These are phyloP conservation scores for Talaromyces sp. DNA, from an alignment of 2,329 filamentous ascomycete species.

Conservation along the genomic window DNA sequence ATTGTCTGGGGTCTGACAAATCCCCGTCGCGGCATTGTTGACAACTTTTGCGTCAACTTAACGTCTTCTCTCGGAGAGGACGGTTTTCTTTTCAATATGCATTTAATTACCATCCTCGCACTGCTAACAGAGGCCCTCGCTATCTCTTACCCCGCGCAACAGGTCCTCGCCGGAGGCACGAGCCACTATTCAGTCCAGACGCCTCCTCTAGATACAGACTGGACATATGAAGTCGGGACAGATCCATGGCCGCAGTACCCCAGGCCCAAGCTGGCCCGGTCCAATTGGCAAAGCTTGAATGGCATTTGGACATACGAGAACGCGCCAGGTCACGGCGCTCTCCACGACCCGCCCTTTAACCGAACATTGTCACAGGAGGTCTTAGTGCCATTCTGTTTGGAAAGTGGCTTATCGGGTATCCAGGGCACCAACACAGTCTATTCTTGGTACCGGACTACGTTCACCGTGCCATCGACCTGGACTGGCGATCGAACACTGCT, in stretches of 20 bases:
- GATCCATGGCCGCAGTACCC: slow-evolving; percentile 47
- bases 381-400: slow-evolving; percentile 49
- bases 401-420: slow-evolving; percentile 49
- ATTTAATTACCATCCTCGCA: background rate
- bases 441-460: slow-evolving; percentile 46
- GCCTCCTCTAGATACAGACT: slow-evolving; percentile 39
- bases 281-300: slow-evolving; percentile 45
- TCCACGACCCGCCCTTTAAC: slow-evolving; percentile 40
- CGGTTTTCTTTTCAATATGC: background rate
- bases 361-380: slow-evolving; percentile 40
- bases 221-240: slow-evolving; percentile 43
- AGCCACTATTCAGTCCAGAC: slow-evolving; percentile 30
- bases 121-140: background rate
- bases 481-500: slow-evolving; percentile 24
- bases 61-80: background rate
- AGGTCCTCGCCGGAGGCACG: background rate
- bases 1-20: background rate
- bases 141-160: background rate
- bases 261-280: slow-evolving; percentile 39
- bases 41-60: background rate
- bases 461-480: slow-evolving; percentile 43
- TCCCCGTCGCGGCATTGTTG: background rate
- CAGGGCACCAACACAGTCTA: slow-evolving; percentile 33
- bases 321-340: slow-evolving; percentile 32
- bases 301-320: slow-evolving; percentile 43